Evolutionary conservation across 2,329 filamentous ascomycete genomes (phyloP).

Genomic region (Lasiodiplodia theobromae): DNA sequence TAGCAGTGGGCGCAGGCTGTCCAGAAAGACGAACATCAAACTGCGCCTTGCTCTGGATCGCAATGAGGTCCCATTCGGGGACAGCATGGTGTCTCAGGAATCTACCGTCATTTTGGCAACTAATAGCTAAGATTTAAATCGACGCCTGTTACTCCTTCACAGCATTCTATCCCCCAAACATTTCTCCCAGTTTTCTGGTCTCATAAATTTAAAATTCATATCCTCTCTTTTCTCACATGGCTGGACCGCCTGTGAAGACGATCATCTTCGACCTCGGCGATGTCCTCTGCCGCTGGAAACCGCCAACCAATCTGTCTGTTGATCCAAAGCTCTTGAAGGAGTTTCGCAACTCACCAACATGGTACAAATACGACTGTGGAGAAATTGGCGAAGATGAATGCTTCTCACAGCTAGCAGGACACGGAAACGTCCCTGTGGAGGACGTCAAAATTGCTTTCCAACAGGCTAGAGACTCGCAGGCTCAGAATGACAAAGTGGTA

Average conservation of each 20-base stretch:
- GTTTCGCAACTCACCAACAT: conserved; percentile 40
- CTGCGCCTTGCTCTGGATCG: too few relatives aligned
- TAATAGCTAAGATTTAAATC: too few relatives aligned
- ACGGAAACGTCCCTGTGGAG: conserved; percentile 36
- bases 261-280: conserved; percentile 49
- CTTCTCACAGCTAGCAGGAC: conserved; percentile 32
- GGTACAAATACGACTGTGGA: conserved; percentile 41
- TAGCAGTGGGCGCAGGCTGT: too few relatives aligned
- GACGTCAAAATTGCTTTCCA: conserved; percentile 39
- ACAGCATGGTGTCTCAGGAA: too few relatives aligned
- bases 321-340: conserved; percentile 33
- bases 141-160: too few relatives aligned
- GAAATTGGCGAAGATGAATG: conserved; percentile 36
- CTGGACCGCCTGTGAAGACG: conserved; percentile 10
- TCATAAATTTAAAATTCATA: too few relatives aligned
- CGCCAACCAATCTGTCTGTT: conserved; percentile 37
- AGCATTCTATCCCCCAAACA: too few relatives aligned
- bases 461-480: conserved; percentile 41
- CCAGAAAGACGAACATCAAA: too few relatives aligned
- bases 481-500: conserved; percentile 36
- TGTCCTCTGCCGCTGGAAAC: conserved; percentile 45
- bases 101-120: too few relatives aligned
- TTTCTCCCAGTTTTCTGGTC: too few relatives aligned
- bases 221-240: not conserved
- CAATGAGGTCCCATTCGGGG: too few relatives aligned